phyloP scores from a whole-genome alignment of 345 rosid genomes.

The Sonneratia caseolaris region DNA sequence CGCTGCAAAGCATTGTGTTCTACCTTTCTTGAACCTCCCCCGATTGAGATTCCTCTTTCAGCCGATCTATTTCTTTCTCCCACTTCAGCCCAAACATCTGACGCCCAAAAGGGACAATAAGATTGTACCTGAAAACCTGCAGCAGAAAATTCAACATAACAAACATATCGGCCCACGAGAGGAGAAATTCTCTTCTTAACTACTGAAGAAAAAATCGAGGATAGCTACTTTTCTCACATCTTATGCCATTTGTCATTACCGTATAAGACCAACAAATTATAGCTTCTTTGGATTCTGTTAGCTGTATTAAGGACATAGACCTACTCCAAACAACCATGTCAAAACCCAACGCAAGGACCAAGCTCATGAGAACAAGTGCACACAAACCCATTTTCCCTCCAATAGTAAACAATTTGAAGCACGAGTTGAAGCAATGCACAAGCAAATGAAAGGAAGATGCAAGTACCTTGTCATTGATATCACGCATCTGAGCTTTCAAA shows the following conservation, averaged over 20 bases:
- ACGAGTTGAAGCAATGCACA: not conserved
- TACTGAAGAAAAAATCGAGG: not conserved
- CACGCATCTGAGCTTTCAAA: conserved; percentile 45
- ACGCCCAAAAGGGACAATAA: conserved; percentile 80
- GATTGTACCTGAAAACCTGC: conserved; percentile 76
- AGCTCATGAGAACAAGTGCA: too few relatives aligned
- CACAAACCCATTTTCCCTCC: too few relatives aligned
- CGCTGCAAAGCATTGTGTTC: not conserved
- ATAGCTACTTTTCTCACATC: not conserved
- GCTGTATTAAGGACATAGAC: too few relatives aligned
- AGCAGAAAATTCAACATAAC: not conserved
- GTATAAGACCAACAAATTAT: not conserved
- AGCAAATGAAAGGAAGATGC: too few relatives aligned
- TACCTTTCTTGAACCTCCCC: not conserved
- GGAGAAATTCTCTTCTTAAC: not conserved
- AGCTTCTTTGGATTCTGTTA: too few relatives aligned
- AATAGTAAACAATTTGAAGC: too few relatives aligned
- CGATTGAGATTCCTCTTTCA: conserved; percentile 21
- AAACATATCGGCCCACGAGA: not conserved
- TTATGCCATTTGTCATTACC: not conserved
- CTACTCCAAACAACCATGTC: too few relatives aligned
- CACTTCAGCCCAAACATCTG: conserved; percentile 83
- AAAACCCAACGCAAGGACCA: not conserved
- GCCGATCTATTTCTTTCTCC: conserved; percentile 68
- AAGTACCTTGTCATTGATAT: conserved; percentile 63